Evolutionary conservation across 306 rosid species (phyloP).

Genomic region (Neltuma alba): DNA sequence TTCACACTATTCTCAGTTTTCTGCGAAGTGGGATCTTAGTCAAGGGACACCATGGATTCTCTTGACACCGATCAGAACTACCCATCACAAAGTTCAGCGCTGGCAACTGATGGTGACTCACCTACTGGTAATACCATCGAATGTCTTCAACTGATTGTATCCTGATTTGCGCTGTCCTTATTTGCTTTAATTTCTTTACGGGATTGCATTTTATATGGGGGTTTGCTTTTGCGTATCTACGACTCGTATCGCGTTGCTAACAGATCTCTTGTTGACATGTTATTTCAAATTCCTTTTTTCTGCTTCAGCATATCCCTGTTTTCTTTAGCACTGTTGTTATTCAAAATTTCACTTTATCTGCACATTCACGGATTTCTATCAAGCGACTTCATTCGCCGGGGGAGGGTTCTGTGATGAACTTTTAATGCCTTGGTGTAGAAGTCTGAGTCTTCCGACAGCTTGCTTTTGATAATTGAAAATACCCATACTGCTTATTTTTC

Average conservation of each 20-base stretch:
- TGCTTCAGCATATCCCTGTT: not conserved
- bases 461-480: constrained; percentile 18
- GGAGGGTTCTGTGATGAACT: not conserved
- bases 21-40: not conserved
- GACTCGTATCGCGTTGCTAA: not conserved
- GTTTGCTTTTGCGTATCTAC: not conserved
- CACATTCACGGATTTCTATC: not conserved
- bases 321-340: not conserved
- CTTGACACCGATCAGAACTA: not conserved
- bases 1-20: not conserved
- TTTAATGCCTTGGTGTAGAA: constrained; percentile 14
- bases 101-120: constrained; percentile 2
- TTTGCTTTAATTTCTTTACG: not conserved
- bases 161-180: not conserved
- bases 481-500: constrained; percentile 1
- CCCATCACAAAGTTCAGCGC: not conserved
- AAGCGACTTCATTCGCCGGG: not conserved
- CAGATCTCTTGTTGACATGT: not conserved
- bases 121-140: not conserved
- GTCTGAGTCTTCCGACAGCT: not conserved
- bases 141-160: constrained; percentile 4
- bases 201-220: not conserved
- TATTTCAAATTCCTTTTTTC: not conserved
- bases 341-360: not conserved
- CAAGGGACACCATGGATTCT: constrained; percentile 2